Conservation (phyloP, 2,329 filamentous ascomycete genomes). For the Lasiodiplodia theobromae region DNA sequence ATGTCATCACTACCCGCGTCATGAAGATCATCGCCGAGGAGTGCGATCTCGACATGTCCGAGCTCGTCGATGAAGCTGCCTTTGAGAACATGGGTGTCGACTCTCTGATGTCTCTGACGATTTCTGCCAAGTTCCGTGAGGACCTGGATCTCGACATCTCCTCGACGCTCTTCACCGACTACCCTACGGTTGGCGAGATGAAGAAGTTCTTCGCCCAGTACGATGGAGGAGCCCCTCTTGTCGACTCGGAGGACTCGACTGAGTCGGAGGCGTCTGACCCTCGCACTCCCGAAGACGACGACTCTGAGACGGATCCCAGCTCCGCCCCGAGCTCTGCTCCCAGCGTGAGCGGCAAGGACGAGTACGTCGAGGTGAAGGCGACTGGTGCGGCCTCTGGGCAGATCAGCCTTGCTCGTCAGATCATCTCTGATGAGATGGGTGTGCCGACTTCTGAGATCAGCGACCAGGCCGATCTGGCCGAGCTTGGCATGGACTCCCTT, state of each 20-base stretch:
- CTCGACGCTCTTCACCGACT: constrained; percentile 66
- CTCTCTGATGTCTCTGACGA: constrained; percentile 66
- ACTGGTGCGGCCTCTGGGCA: constrained; percentile 45
- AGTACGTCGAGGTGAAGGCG: constrained; percentile 40
- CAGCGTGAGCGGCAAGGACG: constrained; percentile 52
- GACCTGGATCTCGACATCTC: constrained; percentile 66
- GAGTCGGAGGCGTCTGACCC: constrained; percentile 49
- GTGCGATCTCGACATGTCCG: constrained; percentile 64
- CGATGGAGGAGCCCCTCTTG: constrained; percentile 48
- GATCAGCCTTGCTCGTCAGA: constrained; percentile 56
- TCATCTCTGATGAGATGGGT: constrained; percentile 66
- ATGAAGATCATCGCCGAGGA: constrained; percentile 74
- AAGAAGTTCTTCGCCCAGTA: constrained; percentile 63
- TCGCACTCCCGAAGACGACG: constrained; percentile 52
- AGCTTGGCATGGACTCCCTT: constrained; percentile 63
- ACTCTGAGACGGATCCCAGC: constrained; percentile 57
- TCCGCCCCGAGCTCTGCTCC: constrained; percentile 53
- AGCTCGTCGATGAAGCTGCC: constrained; percentile 66
- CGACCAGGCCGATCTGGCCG: constrained; percentile 65
- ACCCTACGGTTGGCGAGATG: constrained; percentile 66
- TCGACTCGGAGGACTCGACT: constrained; percentile 51
- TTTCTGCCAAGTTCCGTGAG: constrained; percentile 68
- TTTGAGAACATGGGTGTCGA: constrained; percentile 70
- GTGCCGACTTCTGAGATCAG: constrained; percentile 66
- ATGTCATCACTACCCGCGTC: constrained; percentile 60